A percentile compares a stretch with the other conserved stretches of the same genome.
phyloP scores from a whole-genome alignment of 768 basidiomycete genomes.

The Galerina sulciceps region DNA sequence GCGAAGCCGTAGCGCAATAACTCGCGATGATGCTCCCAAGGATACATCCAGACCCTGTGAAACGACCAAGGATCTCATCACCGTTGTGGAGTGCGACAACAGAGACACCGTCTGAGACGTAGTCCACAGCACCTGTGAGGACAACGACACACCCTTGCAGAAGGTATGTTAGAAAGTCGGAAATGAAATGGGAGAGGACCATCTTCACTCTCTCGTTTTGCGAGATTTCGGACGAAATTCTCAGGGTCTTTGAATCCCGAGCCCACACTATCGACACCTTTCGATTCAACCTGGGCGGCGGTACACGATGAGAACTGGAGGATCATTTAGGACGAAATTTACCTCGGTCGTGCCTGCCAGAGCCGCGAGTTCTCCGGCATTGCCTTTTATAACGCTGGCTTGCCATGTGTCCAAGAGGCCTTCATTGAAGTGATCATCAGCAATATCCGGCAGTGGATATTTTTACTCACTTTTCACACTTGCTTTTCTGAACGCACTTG shows the following conservation, averaged over 20 bases:
- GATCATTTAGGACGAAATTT: background rate
- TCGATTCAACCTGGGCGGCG: slow-evolving; percentile 59
- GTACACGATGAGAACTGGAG: background rate
- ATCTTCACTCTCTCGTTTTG: slow-evolving; percentile 74
- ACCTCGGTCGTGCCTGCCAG: slow-evolving; percentile 81
- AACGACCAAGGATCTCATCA: slow-evolving; percentile 68
- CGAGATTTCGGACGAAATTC: slow-evolving; percentile 68
- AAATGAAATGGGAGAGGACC: background rate
- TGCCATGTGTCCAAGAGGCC: slow-evolving; percentile 81
- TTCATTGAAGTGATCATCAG: slow-evolving; percentile 19
- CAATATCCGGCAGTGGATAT: background rate
- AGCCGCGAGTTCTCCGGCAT: slow-evolving; percentile 86
- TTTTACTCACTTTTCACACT: slow-evolving; percentile 55
- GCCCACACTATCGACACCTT: slow-evolving; percentile 88
- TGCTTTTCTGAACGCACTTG: slow-evolving; percentile 70
- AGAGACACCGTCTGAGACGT: slow-evolving; percentile 77
- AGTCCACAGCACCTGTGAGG: slow-evolving; percentile 81
- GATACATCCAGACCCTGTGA: slow-evolving; percentile 93
- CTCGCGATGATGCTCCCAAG: slow-evolving; percentile 77
- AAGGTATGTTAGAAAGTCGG: background rate
- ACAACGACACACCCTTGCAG: slow-evolving; percentile 75
- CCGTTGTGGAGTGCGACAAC: slow-evolving; percentile 81
- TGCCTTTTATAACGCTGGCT: slow-evolving; percentile 92
- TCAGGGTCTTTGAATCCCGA: slow-evolving; percentile 77
- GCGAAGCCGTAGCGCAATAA: slow-evolving; percentile 71